These are phyloP conservation scores for Prunus padus DNA, from an alignment of 306 rosid genomes.

Conservation along the genomic window DNA sequence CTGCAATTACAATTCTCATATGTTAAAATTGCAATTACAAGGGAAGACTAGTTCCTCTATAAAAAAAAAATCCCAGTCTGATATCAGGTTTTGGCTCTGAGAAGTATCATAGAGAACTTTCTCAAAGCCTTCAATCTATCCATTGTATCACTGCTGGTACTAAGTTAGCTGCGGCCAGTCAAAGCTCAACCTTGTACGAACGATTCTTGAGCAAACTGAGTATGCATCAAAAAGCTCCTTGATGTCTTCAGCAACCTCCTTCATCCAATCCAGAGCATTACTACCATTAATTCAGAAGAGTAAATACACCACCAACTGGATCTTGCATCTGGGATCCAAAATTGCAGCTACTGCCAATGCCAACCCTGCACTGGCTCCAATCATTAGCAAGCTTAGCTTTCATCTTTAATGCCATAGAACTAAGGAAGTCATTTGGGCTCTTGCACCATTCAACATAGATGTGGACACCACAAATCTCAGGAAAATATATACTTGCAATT, in stretches of 20 bases:
- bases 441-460: constrained; percentile 85
- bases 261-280: constrained; percentile 65
- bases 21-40: constrained; percentile 72
- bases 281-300: constrained; percentile 91
- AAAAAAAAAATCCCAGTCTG: constrained; percentile 72
- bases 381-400: constrained; percentile 75
- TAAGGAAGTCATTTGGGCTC: constrained; percentile 68
- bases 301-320: constrained; percentile 88
- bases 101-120: constrained; percentile 85
- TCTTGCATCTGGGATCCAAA: constrained; percentile 87
- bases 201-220: constrained; percentile 55
- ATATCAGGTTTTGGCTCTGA: constrained; percentile 51
- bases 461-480: constrained; percentile 85
- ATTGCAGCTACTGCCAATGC: constrained; percentile 85
- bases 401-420: constrained; percentile 67
- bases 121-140: constrained; percentile 73
- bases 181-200: constrained; percentile 76
- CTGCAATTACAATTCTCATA: constrained; percentile 11
- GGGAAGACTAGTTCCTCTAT: constrained; percentile 89
- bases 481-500: constrained; percentile 79
- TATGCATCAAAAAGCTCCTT: no score
- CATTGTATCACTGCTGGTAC: constrained; percentile 58
- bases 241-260: no score
- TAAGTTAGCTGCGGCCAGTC: constrained; percentile 75
- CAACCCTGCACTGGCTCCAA: constrained; percentile 85